Conservation (phyloP, 164 flowering plant species). For the Macadamia integrifolia region DNA sequence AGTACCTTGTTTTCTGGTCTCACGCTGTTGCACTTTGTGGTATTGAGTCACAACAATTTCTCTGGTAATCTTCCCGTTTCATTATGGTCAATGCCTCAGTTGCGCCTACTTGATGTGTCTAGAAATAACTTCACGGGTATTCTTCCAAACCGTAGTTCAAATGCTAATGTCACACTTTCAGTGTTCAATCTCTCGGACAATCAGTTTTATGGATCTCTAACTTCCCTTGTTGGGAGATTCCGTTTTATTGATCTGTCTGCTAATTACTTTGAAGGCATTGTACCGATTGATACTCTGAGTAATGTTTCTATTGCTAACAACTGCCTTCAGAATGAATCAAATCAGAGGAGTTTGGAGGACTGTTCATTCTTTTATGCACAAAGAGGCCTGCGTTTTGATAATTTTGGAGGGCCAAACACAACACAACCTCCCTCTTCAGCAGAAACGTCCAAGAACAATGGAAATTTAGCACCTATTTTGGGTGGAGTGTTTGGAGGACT, state of each 20-base stretch:
- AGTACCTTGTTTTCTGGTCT: conserved; percentile 35
- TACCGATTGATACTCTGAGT: conserved; percentile 23
- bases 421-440: conserved; percentile 23
- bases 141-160: conserved; percentile 25
- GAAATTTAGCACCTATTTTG: conserved; percentile 35
- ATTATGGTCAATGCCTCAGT: conserved; percentile 38
- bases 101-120: conserved; percentile 53
- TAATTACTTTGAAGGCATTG: conserved; percentile 63
- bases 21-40: conserved; percentile 30
- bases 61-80: conserved; percentile 39
- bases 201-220: conserved; percentile 50
- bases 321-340: conserved; percentile 54
- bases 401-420: conserved; percentile 52
- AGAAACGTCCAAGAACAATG: conserved; percentile 27
- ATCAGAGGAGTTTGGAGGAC: conserved; percentile 49
- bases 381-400: conserved; percentile 55
- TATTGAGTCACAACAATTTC: conserved; percentile 38
- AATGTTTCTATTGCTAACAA: conserved; percentile 47
- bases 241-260: conserved; percentile 46
- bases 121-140: conserved; percentile 54
- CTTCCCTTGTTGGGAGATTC: conserved; percentile 24
- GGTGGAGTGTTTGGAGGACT: conserved; percentile 68
- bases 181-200: conserved; percentile 58
- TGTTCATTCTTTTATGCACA: conserved; percentile 59
- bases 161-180: conserved; percentile 19